Base-by-base conservation (phyloP, 2,329 filamentous ascomycete genomes). In the Juglanconis oblonga region DNA sequence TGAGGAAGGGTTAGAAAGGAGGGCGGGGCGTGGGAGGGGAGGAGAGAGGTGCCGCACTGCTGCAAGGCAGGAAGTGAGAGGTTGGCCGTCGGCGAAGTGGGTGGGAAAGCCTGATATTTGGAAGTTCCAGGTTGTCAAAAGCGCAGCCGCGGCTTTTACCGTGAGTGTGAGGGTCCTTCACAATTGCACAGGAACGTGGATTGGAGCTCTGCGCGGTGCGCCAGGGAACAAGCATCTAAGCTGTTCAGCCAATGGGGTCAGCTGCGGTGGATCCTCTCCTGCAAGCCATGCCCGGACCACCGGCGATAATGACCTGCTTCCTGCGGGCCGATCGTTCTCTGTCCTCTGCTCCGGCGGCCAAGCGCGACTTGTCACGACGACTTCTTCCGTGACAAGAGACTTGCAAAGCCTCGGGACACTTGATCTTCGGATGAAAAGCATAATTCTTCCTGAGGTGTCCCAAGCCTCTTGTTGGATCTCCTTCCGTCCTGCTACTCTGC, bases 121-220 rank as follows among this genome's bases (percentile, higher is more conserved):
- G 42, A 24, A 48, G 11, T 31, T 55, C 52, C 31, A 53, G 51
- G 35, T 33, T 42, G 32, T 48, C 53, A 55, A 55, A 36, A 55
- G 14, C 52, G 13, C 45, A 51, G 53, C 53, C 53, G 53, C 53
- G 53, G 53, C 44, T 55, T 55, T 48, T 36, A 55, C 40, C 33
- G 31, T 40, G 29, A 38, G 31, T 40, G 32, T 24, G 13, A 35
- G n/a, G 42, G 35, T 38, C 35, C 35, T 38, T 38, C 11, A 7
- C 11, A 38, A 11, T 7, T 11, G 35, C 35, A 38, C n/a, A 14
- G n/a, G 40, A n/a, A 14, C 53, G 31, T 55, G 53, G 5, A 40
- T 40, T 33, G 52, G 40, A 45, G 29, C 52, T 29, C 40, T 13
- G 31, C 7, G 7, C 13, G 8, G 29, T 24, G 17, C 3, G 31